phyloP scores from a whole-genome alignment of 2,329 filamentous ascomycete genomes.

The Paraphaeosphaeria minitans region DNA sequence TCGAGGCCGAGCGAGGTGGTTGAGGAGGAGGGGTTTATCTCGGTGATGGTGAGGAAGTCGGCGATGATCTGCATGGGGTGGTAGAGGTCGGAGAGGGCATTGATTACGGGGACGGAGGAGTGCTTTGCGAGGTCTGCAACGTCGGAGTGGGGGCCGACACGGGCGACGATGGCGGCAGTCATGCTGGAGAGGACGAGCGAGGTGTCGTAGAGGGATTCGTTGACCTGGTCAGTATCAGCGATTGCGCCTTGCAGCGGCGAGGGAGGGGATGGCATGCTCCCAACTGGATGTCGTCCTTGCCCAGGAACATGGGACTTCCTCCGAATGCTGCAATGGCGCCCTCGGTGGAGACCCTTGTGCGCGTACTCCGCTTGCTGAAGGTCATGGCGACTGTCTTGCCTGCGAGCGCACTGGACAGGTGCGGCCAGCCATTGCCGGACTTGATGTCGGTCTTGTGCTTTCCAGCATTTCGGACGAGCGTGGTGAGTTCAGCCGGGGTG shows the following conservation, averaged over 20 bases:
- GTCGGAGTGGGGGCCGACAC: conserved; percentile 58
- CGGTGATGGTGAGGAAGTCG: conserved; percentile 88
- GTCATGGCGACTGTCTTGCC: conserved; percentile 90
- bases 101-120: conserved; percentile 57
- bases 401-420: conserved; percentile 66
- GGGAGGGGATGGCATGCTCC: conserved; percentile 62
- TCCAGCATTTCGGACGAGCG: conserved; percentile 81
- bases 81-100: conserved; percentile 79
- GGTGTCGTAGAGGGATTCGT: conserved; percentile 94
- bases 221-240: conserved; percentile 61
- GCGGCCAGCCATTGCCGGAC: conserved; percentile 61
- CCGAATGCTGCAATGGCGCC: conserved; percentile 86
- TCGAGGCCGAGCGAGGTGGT: conserved; percentile 68
- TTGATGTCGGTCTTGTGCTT: conserved; percentile 79
- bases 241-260: background rate
- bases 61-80: conserved; percentile 95
- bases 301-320: conserved; percentile 94
- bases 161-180: conserved; percentile 55
- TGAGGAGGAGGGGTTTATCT: conserved; percentile 66
- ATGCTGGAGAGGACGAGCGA: conserved; percentile 87
- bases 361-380: conserved; percentile 94
- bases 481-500: conserved; percentile 75
- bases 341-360: conserved; percentile 92
- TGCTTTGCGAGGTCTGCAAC: conserved; percentile 56
- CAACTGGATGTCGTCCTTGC: conserved; percentile 94